Percentiles rank a stretch among this genome's conserved stretches.
phyloP scores from a whole-genome alignment of 2,329 filamentous ascomycete genomes.

The Aspergillus ibericus region DNA sequence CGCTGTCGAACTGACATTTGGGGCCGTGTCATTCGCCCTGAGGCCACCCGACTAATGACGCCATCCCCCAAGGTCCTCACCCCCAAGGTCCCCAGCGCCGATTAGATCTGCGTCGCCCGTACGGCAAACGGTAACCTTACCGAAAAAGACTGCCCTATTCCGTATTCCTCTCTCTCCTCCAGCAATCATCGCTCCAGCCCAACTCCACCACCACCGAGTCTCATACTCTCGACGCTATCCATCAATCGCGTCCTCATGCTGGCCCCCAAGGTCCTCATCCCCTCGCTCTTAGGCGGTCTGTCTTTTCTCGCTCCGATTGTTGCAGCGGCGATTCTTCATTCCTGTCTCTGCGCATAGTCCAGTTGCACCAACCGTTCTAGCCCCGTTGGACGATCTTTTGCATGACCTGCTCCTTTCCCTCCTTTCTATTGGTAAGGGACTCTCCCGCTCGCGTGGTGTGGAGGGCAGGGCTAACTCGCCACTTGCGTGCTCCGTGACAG shows the following conservation, averaged over 20 bases:
- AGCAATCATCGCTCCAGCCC: not conserved
- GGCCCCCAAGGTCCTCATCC: constrained; percentile 24
- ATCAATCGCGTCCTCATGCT: constrained; percentile 2
- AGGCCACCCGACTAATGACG: not conserved
- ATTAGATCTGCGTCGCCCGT: constrained; percentile 2
- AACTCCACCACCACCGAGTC: not conserved
- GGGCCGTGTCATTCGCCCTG: not conserved
- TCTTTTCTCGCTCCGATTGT: constrained; percentile 7
- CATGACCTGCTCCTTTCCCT: constrained; percentile 3
- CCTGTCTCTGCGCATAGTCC: constrained; percentile 11
- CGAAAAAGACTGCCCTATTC: constrained; percentile 8
- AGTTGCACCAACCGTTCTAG: constrained; percentile 7
- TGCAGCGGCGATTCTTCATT: constrained; percentile 7
- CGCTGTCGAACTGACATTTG: not conserved
- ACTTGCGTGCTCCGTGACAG: not conserved
- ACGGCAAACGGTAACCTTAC: constrained; percentile 1
- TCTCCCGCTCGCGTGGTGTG: constrained; percentile 6
- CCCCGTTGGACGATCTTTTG: constrained; percentile 13
- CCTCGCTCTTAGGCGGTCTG: constrained; percentile 16
- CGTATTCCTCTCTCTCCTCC: no score
- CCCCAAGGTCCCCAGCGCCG: constrained; percentile 17
- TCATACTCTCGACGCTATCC: not conserved
- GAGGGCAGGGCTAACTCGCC: constrained; percentile 2
- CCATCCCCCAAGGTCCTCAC: constrained; percentile 35
- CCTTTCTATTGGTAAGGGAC: not conserved